phyloP scores from a whole-genome alignment of 495 filamentous ascomycete species.

The Trichoderma orchidacearum region DNA sequence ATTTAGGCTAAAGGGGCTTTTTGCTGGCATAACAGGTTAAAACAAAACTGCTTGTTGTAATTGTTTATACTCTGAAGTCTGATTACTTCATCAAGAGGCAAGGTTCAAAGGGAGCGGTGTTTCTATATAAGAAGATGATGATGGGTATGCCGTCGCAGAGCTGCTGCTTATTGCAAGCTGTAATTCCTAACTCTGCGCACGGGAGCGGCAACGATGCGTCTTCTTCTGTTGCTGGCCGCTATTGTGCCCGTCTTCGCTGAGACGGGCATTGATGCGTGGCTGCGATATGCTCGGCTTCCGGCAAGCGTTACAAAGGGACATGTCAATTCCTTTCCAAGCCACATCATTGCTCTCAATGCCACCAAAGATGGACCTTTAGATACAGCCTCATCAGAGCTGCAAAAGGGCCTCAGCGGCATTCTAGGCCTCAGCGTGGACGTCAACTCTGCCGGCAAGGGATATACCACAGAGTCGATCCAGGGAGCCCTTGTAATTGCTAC shows the following conservation, averaged over 20 bases:
- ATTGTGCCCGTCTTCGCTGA: slow-evolving; percentile 31
- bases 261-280: slow-evolving; percentile 47
- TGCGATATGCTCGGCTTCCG: slow-evolving; percentile 47
- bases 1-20: not conserved
- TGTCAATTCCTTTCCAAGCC: slow-evolving; percentile 10
- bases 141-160: not conserved
- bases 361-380: slow-evolving; percentile 40
- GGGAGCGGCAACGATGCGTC: slow-evolving; percentile 12
- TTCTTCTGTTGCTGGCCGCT: slow-evolving; percentile 15
- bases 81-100: not conserved
- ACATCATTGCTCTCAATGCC: slow-evolving; percentile 40
- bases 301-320: slow-evolving; percentile 18
- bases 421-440: slow-evolving; percentile 30
- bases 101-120: not conserved
- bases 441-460: slow-evolving; percentile 9
- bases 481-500: slow-evolving; percentile 43
- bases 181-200: too few relatives aligned
- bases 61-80: not conserved
- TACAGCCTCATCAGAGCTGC: slow-evolving; percentile 44
- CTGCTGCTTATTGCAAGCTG: too few relatives aligned
- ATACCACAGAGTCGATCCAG: slow-evolving; percentile 12
- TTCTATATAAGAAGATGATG: not conserved
- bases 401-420: slow-evolving; percentile 40
- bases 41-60: not conserved
- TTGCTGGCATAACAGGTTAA: not conserved